These are phyloP conservation scores for Crithidia mellificae DNA, from an alignment of 208 protist species.

Conservation along the genomic window DNA sequence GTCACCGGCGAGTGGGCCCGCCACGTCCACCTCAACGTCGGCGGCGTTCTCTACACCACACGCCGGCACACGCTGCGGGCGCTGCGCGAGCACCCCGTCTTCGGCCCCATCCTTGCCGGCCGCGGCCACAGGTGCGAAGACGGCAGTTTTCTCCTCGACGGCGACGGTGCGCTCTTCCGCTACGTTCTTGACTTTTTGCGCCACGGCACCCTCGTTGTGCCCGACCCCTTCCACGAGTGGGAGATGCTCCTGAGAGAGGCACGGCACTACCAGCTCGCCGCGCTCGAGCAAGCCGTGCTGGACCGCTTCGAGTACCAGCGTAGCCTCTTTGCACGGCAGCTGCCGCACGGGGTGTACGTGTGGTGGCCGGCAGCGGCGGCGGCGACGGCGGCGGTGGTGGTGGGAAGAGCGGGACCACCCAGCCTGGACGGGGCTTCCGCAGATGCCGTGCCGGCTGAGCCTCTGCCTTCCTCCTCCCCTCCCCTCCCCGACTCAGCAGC, in stretches of 20 bases:
- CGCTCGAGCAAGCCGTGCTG: constrained; percentile 43
- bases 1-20: constrained; percentile 47
- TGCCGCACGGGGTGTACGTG: constrained; percentile 68
- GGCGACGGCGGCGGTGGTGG: not conserved
- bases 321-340: constrained; percentile 47
- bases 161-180: constrained; percentile 66
- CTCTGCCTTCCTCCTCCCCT: not conserved
- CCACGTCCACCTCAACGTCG: constrained; percentile 62
- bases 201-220: constrained; percentile 43
- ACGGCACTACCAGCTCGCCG: constrained; percentile 44
- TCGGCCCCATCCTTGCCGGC: constrained; percentile 59
- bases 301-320: constrained; percentile 67
- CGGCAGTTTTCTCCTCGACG: constrained; percentile 67
- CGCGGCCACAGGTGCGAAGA: constrained; percentile 44
- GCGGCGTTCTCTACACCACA: constrained; percentile 59
- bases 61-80: constrained; percentile 38
- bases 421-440: too few relatives aligned
- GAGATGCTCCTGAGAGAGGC: constrained; percentile 62
- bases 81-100: constrained; percentile 43
- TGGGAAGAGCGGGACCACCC: too few relatives aligned
- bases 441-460: too few relatives aligned
- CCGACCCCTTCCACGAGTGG: constrained; percentile 68
- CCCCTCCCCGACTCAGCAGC: not conserved
- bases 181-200: constrained; percentile 69
- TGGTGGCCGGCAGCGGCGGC: constrained; percentile 41